Base-by-base conservation (phyloP, 495 filamentous ascomycete species). In the Penicillium chermesinum region DNA sequence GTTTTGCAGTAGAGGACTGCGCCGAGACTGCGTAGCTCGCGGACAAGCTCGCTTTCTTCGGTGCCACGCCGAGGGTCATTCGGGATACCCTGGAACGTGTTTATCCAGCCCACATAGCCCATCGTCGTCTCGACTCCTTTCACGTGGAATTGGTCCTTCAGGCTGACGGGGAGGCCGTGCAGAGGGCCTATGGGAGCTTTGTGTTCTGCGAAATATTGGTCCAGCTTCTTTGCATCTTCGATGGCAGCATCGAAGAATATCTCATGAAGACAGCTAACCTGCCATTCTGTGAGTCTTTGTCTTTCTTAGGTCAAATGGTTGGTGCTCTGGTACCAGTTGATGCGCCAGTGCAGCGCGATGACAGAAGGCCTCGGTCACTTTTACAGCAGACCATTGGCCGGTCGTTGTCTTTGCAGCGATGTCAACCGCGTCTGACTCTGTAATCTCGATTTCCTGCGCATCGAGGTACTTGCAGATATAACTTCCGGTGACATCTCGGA, bases 91-190 rank as follows among this genome's bases (percentile, higher is more conserved):
- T 78, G 57, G 51, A 76, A 80, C 2, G 75, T 81, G 13, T 66
- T 67, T 38, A 79, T 75, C 71, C 72, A 68, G 15, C 69, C 65
- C 1, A 78, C 64, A 38, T 82, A 82, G 13, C 82, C 83, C 75
- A 87, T 83, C 0, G 76, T 82, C 0, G 80, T 85, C 44, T 87
- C 83, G 0, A 80, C 71, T 0, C 73, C 78, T 45, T 77, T 78
- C 44, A 87, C 73, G 44, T 86, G 83, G 59, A 86, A 86, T 55
- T 86, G 83, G 50, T 87, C 84, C 62, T 86, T 87, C 10, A 87
- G 59, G 43, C 80, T 84, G 13, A 87, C 51, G 1, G 84, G 84
- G 2, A 87, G 65, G 17, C 83, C 84, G 49, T 87, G 83, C 0
- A 87, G 63, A 0, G 81, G 82, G 0, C 80, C 80, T 4, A 73